These are phyloP conservation scores for Apiospora sp. DNA, from an alignment of 2,329 filamentous ascomycete genomes.

Conservation along the genomic window DNA sequence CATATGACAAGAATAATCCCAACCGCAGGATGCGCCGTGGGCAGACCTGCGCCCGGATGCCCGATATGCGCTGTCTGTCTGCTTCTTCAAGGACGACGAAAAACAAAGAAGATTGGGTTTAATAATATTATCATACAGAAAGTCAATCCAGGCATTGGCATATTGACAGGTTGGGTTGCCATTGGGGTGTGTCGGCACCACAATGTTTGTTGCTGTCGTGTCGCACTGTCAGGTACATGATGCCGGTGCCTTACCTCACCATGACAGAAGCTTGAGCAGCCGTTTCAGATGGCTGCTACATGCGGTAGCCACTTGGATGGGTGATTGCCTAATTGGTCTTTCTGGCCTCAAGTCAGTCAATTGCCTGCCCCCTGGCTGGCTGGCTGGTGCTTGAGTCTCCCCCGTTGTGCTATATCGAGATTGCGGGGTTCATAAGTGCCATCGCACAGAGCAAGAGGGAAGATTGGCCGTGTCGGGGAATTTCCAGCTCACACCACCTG, in stretches of 20 bases:
- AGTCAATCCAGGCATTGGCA: neutral
- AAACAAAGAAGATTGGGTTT: neutral
- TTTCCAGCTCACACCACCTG: neutral
- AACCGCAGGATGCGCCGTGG: neutral
- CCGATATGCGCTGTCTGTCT: neutral
- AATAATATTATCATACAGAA: neutral
- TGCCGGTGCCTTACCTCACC: neutral
- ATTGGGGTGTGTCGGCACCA: neutral
- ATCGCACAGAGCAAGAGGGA: neutral
- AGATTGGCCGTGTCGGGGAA: neutral
- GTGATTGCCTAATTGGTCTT: constrained; percentile 1
- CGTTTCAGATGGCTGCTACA: neutral
- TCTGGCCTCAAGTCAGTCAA: neutral
- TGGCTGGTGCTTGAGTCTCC: neutral
- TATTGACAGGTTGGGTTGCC: neutral
- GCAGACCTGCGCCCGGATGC: neutral
- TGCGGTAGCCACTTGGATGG: neutral
- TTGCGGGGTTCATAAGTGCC: constrained; percentile 7
- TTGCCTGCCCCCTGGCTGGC: neutral
- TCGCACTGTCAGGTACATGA: neutral
- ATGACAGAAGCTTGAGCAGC: neutral
- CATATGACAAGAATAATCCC: neutral
- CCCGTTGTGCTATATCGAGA: neutral
- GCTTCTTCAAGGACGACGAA: neutral
- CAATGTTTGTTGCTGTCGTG: neutral